A percentile compares a stretch with the other conserved stretches of the same genome.
These are phyloP conservation scores for Heliosperma pusillum DNA, from an alignment of 148 eudicot species.

Conservation along the genomic window DNA sequence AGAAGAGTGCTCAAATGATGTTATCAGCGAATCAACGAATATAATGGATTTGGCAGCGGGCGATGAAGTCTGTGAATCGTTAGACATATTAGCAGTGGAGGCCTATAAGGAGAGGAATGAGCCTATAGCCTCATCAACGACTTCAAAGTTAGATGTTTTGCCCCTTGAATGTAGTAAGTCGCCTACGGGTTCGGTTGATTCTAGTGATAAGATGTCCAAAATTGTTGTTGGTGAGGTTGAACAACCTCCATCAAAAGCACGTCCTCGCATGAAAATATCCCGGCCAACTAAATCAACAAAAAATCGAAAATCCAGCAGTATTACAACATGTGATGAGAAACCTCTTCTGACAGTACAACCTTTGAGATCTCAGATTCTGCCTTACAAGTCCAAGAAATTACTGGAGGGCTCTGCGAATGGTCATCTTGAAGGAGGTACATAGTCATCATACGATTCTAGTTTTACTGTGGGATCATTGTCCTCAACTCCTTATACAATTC, in stretches of 20 bases:
- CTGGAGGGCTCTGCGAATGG: conserved; percentile 43
- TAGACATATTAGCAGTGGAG: conserved; percentile 25
- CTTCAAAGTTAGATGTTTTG: conserved; percentile 33
- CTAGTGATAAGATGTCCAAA: conserved; percentile 37
- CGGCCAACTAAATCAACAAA: conserved; percentile 46
- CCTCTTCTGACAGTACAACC: conserved; percentile 27
- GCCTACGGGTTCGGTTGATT: conserved; percentile 28
- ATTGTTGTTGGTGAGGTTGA: conserved; percentile 28
- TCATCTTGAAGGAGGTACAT: conserved; percentile 72
- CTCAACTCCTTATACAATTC: neutral
- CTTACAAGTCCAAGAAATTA: conserved; percentile 49
- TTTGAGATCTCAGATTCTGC: conserved; percentile 31
- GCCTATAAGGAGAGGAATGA: conserved; percentile 26
- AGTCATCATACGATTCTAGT: neutral
- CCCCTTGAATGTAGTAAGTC: conserved; percentile 24
- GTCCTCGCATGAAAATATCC: conserved; percentile 42
- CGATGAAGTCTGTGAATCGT: conserved; percentile 28
- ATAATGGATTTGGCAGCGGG: conserved; percentile 21
- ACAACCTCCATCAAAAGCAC: conserved; percentile 30
- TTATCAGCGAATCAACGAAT: conserved; percentile 21
- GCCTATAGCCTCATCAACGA: conserved; percentile 16
- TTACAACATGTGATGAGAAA: conserved; percentile 32
- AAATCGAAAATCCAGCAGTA: conserved; percentile 42
- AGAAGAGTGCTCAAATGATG: conserved; percentile 20
- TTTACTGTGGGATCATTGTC: neutral